Percentiles rank a stretch among this genome's conserved stretches.
phyloP scores from a whole-genome alignment of 257 asterid species.

The Paulownia fortunei region DNA sequence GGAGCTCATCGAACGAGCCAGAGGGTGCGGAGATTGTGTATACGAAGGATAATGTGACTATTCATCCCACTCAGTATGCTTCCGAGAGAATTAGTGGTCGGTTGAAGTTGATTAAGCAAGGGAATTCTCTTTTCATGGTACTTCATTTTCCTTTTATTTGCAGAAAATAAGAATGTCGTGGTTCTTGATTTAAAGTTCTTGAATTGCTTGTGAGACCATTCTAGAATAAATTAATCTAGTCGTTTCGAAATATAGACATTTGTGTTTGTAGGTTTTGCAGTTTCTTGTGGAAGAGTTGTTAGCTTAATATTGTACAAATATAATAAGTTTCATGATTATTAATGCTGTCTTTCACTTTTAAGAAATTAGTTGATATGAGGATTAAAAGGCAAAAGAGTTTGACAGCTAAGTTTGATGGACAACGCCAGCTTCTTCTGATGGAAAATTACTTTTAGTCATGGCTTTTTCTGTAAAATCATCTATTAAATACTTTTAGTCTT shows the following conservation, averaged over 20 bases:
- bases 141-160: slow-evolving; percentile 1
- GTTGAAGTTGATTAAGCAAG: slow-evolving; percentile 92
- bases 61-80: slow-evolving; percentile 93
- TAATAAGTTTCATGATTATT: not conserved
- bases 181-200: slow-evolving; percentile 19
- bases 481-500: not conserved
- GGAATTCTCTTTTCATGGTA: slow-evolving; percentile 83
- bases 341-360: not conserved
- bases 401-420: slow-evolving; percentile 1
- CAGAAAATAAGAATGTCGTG: not conserved
- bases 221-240: slow-evolving; percentile 8
- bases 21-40: slow-evolving; percentile 80
- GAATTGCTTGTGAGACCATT: slow-evolving; percentile 15
- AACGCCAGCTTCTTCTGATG: not conserved
- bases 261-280: not conserved
- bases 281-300: slow-evolving; percentile 2
- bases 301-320: slow-evolving; percentile 4
- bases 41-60: slow-evolving; percentile 91
- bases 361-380: slow-evolving; percentile 21
- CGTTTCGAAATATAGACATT: not conserved
- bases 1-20: slow-evolving; percentile 63
- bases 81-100: slow-evolving; percentile 97
- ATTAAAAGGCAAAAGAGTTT: slow-evolving; percentile 19
- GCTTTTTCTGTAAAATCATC: not conserved
- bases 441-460: not conserved